A percentile compares a stretch with the other conserved stretches of the same genome.
These are phyloP conservation scores for Lipomyces lipofer DNA, from an alignment of 805 yeast genomes.

Conservation along the genomic window DNA sequence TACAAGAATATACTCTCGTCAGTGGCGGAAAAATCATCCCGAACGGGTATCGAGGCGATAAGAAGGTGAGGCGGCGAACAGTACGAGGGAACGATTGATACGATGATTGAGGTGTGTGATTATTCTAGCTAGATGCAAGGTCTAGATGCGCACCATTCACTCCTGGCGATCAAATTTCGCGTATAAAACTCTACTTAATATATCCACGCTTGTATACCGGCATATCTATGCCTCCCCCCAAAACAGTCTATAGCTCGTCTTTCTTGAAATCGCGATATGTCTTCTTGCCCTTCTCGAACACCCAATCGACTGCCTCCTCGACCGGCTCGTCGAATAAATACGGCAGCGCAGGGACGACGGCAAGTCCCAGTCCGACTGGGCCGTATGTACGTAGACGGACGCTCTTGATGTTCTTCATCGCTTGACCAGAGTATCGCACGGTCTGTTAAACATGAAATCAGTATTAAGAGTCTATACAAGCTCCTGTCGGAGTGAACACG, in stretches of 20 bases:
- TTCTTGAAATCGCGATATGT: conserved; percentile 20
- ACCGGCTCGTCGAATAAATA: conserved; percentile 81
- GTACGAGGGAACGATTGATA: not conserved
- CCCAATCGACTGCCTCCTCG: conserved; percentile 63
- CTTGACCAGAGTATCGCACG: conserved; percentile 65
- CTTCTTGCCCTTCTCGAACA: conserved; percentile 46
- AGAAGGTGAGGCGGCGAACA: not conserved
- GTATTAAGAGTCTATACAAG: not conserved
- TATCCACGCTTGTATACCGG: not conserved
- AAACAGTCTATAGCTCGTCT: conserved; percentile 18
- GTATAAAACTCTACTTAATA: not conserved
- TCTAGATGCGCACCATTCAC: not conserved
- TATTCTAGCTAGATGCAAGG: not conserved
- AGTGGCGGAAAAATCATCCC: not conserved
- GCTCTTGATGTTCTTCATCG: conserved; percentile 57
- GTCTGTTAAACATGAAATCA: conserved; percentile 22
- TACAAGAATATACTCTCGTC: too few species aligned
- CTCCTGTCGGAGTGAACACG: not conserved
- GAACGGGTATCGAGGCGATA: not conserved
- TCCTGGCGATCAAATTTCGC: not conserved
- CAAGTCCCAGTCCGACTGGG: conserved; percentile 76
- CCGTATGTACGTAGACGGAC: conserved; percentile 60
- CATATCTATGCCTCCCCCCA: too few species aligned
- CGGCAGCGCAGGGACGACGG: conserved; percentile 75
- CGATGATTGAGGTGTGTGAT: not conserved